Conservation (phyloP, 345 rosid genomes). For the Citrus hindsii region DNA sequence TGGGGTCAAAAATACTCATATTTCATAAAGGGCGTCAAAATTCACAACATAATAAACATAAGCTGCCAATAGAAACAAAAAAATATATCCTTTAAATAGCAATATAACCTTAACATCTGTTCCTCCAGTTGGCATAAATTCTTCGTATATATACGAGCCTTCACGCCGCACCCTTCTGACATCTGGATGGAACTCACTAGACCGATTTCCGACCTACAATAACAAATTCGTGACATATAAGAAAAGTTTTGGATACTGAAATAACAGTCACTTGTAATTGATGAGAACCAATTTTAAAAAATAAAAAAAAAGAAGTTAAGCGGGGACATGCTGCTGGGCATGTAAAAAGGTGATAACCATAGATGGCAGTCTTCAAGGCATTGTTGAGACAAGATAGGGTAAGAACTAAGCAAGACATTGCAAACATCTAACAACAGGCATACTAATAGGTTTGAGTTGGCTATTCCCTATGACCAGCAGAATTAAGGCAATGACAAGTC, state of each 20-base stretch:
- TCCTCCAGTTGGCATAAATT: constrained; percentile 99
- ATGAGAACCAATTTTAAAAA: neutral
- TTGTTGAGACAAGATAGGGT: neutral
- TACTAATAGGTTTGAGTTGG: neutral
- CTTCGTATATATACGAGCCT: constrained; percentile 97
- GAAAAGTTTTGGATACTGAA: neutral
- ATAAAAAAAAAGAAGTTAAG: neutral
- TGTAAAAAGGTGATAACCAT: neutral
- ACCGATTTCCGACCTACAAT: constrained; percentile 86
- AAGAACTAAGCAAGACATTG: neutral
- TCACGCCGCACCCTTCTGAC: constrained; percentile 99
- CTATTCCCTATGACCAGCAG: neutral
- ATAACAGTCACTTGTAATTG: neutral
- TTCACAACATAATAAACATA: neutral
- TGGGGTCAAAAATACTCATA: neutral
- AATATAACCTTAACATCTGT: constrained; percentile 92
- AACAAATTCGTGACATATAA: neutral
- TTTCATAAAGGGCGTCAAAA: neutral
- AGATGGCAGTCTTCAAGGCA: neutral
- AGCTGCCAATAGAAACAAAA: neutral
- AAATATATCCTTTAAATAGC: neutral
- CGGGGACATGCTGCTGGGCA: neutral
- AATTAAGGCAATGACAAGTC: neutral
- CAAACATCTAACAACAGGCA: neutral
- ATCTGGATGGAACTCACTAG: constrained; percentile 98